Percentiles rank a stretch among this genome's conserved stretches.
These are phyloP conservation scores for Vachellia pachyceras DNA, from an alignment of 306 rosid genomes.

Conservation along the genomic window DNA sequence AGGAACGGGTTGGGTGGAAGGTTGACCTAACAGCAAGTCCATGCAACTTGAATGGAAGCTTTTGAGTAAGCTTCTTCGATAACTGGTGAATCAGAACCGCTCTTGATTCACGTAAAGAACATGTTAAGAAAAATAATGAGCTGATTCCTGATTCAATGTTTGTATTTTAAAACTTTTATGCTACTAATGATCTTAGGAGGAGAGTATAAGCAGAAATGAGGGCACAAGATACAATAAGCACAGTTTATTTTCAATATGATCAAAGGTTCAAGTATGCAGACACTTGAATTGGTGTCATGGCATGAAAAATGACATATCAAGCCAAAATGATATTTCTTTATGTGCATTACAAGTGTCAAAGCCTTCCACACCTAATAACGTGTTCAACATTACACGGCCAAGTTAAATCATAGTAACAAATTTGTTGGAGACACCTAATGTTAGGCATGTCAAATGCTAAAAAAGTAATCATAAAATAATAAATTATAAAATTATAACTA, in stretches of 20 bases:
- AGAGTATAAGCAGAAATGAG: constrained; percentile 1
- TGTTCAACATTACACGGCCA: constrained; percentile 18
- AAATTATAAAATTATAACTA: constrained; percentile 8
- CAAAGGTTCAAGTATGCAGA: constrained; percentile 4
- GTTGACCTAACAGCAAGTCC: constrained; percentile 84
- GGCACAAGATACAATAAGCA: constrained; percentile 12
- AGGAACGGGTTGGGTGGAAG: constrained; percentile 84
- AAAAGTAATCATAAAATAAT: neutral
- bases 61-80: constrained; percentile 78
- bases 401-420: neutral
- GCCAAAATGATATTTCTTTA: constrained; percentile 12
- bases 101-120: constrained; percentile 79
- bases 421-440: neutral
- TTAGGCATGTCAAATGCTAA: neutral
- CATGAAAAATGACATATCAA: constrained; percentile 11
- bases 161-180: neutral
- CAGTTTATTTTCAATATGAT: constrained; percentile 4
- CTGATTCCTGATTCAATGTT: constrained; percentile 1
- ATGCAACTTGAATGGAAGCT: constrained; percentile 77
- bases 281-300: constrained; percentile 3
- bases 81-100: constrained; percentile 82
- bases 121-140: constrained; percentile 67
- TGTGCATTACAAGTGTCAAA: constrained; percentile 25
- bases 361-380: neutral
- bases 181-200: neutral